Conservation (phyloP, 1,139 yeast species). For the Trichomonascaceae sp. region DNA sequence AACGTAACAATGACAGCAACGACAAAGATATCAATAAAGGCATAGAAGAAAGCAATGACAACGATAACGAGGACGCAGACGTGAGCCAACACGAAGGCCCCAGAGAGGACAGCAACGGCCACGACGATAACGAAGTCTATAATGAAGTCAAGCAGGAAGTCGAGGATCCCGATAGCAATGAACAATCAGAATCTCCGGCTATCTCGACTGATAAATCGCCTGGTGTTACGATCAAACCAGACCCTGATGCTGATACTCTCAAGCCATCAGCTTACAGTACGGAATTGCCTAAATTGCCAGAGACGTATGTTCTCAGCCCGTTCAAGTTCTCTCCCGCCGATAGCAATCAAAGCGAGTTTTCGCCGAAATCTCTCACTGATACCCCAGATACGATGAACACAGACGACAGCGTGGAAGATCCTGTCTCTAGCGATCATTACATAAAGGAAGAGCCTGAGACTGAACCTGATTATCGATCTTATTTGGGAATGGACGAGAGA, state of each 20-base stretch:
- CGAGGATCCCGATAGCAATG: neutral
- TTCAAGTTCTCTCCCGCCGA: conserved; percentile 8
- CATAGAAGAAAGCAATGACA: neutral
- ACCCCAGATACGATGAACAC: neutral
- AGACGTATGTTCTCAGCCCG: conserved; percentile 1
- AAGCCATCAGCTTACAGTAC: neutral
- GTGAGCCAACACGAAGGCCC: conserved; percentile 10
- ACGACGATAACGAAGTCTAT: neutral
- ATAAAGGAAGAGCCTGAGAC: conserved; percentile 1
- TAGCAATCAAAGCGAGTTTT: conserved; percentile 2
- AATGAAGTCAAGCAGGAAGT: conserved; percentile 12
- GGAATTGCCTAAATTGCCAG: conserved; percentile 1
- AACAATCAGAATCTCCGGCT: neutral
- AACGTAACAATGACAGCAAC: neutral
- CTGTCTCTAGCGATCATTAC: neutral
- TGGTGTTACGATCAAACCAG: neutral
- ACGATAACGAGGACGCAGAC: neutral
- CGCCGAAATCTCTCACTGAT: neutral
- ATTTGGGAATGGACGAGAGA: neutral
- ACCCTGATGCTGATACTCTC: neutral
- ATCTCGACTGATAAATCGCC: neutral
- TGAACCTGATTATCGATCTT: neutral
- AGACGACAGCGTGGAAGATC: neutral
- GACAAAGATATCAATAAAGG: neutral
- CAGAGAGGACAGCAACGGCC: neutral